Evolutionary conservation across 176 grass and related monocot species (phyloP), one percentile per base, ranked within the genome.

Genomic region (Themeda triandra): DNA sequence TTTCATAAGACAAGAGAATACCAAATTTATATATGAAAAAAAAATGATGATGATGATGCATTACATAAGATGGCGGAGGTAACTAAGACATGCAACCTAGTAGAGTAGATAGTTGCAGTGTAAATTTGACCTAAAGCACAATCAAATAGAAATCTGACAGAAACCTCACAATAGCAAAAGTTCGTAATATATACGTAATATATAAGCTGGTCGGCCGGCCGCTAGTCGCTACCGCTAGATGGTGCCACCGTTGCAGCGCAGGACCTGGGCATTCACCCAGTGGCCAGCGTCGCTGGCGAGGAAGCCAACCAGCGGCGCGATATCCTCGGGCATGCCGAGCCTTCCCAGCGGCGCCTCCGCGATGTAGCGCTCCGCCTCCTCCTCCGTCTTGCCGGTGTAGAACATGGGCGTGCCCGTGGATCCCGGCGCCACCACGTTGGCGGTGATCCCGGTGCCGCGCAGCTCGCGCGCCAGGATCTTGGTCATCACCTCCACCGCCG

Each of bases 321-420:
- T 80, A 82, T 92, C 87, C 77, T 87, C 87, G 19, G 82, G 85
- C 66, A 75, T 44, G 8, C 87, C 81, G 0, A 76, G 28, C 45
- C 48, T 3, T 0, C 85, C 93, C 23, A 92, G 85, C 17, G 93
- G 93, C n/a, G 77, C 77, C 85, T 90, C 93, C 0, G 83, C 86
- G 42, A 81, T 69, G 83, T 83, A 82, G 4, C 60, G 46, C 44
- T 17, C 53, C 33, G 33, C 17, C 32, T 81, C 84, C 31, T 92
- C 88, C 53, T 86, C 90, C 53, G 86, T 58, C 63, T 90, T 95
- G 21, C 93, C 93, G 24, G 15, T 64, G 70, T 88, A 92, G 19
- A 95, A 76, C 93, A 95, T 86, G 13, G 88, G 75, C 30, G 93
- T 95, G 17, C 45, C 90, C 24, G 86, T 92, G 1, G 90, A 81